Percentiles rank a stretch among this genome's conserved stretches.
These are phyloP conservation scores for Leccinum disarticulatum DNA, from an alignment of 768 basidiomycete genomes.

Conservation along the genomic window DNA sequence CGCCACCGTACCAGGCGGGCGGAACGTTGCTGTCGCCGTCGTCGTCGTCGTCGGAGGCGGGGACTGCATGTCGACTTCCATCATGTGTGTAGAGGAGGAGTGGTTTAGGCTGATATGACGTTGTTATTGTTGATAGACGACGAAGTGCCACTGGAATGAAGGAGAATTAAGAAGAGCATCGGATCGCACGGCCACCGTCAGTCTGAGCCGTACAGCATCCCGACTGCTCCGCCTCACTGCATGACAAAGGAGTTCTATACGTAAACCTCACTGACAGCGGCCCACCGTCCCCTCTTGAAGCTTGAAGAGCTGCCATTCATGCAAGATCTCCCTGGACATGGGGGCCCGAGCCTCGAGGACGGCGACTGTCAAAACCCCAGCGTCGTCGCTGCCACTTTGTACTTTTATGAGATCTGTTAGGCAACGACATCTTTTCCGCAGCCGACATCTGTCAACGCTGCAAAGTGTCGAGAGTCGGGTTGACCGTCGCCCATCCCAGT, in stretches of 20 bases:
- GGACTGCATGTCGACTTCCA: conserved; percentile 60
- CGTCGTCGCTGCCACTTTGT: neutral
- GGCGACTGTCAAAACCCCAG: neutral
- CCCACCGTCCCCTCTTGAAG: neutral
- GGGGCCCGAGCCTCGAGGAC: neutral
- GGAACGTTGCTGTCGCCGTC: conserved; percentile 28
- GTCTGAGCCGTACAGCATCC: neutral
- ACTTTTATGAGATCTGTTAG: neutral
- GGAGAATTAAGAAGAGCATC: neutral
- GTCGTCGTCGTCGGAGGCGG: conserved; percentile 21
- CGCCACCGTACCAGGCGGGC: conserved; percentile 25
- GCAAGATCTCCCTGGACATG: neutral
- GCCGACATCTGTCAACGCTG: neutral
- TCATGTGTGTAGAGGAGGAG: conserved; percentile 25
- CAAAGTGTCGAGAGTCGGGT: neutral
- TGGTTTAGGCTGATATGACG: neutral
- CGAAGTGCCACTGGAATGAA: neutral
- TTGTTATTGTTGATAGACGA: neutral
- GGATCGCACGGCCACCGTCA: neutral
- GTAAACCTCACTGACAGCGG: neutral
- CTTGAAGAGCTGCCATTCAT: no score
- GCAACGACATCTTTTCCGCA: neutral
- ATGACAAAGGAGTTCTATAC: neutral
- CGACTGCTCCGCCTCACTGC: neutral
- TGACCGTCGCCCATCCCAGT: neutral